A percentile compares a stretch with the other conserved stretches of the same genome.
phyloP scores from a whole-genome alignment of 2,329 filamentous ascomycete genomes.

The Cercospora zeina region DNA sequence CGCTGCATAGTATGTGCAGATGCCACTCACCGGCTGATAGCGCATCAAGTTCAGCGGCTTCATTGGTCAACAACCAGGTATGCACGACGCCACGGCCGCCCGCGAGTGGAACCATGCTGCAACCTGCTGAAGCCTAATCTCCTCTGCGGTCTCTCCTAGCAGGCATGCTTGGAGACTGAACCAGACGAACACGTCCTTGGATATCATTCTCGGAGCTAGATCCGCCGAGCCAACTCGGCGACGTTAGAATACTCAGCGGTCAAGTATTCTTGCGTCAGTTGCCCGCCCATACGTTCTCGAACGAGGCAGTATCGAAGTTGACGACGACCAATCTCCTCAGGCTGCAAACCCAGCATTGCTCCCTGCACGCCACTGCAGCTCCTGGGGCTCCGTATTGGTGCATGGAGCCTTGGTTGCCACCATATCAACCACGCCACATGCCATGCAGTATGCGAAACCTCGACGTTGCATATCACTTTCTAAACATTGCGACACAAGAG shows the following conservation, averaged over 20 bases:
- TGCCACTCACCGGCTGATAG: background rate
- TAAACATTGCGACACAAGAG: background rate
- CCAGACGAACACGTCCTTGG: constrained; percentile 3
- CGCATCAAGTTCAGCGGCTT: background rate
- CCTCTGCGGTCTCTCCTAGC: background rate
- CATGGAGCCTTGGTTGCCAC: background rate
- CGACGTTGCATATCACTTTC: background rate
- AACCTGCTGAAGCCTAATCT: constrained; percentile 5
- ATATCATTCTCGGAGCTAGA: background rate
- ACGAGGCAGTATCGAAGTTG: constrained; percentile 1
- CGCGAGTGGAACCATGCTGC: background rate
- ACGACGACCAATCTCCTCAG: background rate
- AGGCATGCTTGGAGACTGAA: constrained; percentile 8
- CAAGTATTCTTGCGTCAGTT: background rate
- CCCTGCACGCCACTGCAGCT: constrained; percentile 1
- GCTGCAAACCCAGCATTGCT: constrained; percentile 2
- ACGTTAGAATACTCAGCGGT: constrained; percentile 1
- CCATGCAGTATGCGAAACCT: background rate
- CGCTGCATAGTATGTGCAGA: constrained; percentile 6
- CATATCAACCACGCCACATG: constrained; percentile 1
- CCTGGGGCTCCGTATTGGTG: background rate
- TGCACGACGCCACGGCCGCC: background rate
- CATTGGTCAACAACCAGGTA: background rate
- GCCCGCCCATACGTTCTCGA: constrained; percentile 9
- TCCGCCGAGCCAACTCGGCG: background rate